Conservation (phyloP, 306 rosid genomes). For the Rubus parviflorus region DNA sequence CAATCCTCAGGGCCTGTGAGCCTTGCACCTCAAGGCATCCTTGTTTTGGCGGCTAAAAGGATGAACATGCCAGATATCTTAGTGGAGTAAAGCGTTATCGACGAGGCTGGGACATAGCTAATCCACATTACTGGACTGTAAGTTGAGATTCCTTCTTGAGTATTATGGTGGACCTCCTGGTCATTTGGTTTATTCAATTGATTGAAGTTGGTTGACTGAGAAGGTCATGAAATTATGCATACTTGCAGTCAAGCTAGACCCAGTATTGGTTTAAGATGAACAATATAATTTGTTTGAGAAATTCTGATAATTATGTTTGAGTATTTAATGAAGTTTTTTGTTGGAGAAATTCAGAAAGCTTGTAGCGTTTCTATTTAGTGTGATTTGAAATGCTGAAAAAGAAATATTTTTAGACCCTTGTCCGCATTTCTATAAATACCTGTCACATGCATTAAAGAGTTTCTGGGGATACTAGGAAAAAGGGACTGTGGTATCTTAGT, state of each 20-base stretch:
- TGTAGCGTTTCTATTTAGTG: no score
- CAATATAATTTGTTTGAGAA: background rate
- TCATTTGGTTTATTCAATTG: background rate
- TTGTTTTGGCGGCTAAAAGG: conserved; percentile 74
- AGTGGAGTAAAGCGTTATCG: conserved; percentile 50
- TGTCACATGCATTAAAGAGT: background rate
- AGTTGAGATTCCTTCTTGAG: conserved; percentile 32
- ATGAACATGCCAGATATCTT: conserved; percentile 70
- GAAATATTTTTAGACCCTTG: no score
- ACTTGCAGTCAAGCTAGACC: background rate
- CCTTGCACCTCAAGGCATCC: conserved; percentile 44
- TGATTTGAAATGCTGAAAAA: background rate
- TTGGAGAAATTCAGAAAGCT: no score
- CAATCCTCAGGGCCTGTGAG: conserved; percentile 56
- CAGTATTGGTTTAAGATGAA: conserved; percentile 1
- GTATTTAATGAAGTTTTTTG: no score
- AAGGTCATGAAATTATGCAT: conserved; percentile 7
- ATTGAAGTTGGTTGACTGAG: background rate
- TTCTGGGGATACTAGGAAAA: background rate
- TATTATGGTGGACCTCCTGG: background rate
- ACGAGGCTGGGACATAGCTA: conserved; percentile 83
- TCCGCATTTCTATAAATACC: background rate
- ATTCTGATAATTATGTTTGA: background rate
- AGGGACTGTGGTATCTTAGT: no score
- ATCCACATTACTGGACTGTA: conserved; percentile 87